phyloP scores from a whole-genome alignment of 768 basidiomycete genomes.

The Hypsizygus marmoreus region DNA sequence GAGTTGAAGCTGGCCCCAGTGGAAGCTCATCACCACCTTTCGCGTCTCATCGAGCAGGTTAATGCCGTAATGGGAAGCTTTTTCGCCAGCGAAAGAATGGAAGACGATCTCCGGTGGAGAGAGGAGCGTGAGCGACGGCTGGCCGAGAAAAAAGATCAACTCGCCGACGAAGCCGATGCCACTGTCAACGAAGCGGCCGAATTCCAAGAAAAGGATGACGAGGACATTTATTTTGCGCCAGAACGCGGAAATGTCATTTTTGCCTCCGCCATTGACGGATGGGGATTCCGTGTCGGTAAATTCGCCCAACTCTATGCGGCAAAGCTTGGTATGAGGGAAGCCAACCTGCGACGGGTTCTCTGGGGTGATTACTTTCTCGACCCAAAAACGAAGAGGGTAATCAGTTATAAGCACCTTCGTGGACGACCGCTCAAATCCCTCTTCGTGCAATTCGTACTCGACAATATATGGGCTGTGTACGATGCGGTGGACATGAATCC shows the following conservation, averaged over 20 bases:
- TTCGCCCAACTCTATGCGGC: conserved; percentile 91
- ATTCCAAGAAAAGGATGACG: conserved; percentile 96
- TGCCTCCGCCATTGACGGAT: conserved; percentile 93
- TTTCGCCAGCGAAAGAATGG: conserved; percentile 95
- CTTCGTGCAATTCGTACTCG: conserved; percentile 96
- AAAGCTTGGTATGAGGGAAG: conserved; percentile 90
- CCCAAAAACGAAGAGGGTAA: conserved; percentile 91
- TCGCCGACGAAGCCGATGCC: conserved; percentile 66
- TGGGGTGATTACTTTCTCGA: conserved; percentile 99
- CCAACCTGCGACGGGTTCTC: conserved; percentile 78
- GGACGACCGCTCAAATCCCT: conserved; percentile 90
- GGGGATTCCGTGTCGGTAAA: conserved; percentile 94
- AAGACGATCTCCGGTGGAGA: conserved; percentile 91
- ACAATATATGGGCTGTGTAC: conserved; percentile 97
- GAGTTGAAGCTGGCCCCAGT: conserved; percentile 89
- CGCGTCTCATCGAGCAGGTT: conserved; percentile 91
- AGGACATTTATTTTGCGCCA: conserved; percentile 96
- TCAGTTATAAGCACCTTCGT: conserved; percentile 86
- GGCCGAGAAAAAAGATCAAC: conserved; percentile 69
- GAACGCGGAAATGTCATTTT: conserved; percentile 96
- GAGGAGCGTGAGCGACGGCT: conserved; percentile 88
- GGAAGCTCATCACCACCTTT: conserved; percentile 95
- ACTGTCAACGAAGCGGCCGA: conserved; percentile 59
- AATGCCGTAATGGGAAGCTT: conserved; percentile 98
- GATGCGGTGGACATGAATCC: conserved; percentile 86